Evolutionary conservation across 2,329 filamentous ascomycete species (phyloP).

Genomic region (Aschersonia sp.): DNA sequence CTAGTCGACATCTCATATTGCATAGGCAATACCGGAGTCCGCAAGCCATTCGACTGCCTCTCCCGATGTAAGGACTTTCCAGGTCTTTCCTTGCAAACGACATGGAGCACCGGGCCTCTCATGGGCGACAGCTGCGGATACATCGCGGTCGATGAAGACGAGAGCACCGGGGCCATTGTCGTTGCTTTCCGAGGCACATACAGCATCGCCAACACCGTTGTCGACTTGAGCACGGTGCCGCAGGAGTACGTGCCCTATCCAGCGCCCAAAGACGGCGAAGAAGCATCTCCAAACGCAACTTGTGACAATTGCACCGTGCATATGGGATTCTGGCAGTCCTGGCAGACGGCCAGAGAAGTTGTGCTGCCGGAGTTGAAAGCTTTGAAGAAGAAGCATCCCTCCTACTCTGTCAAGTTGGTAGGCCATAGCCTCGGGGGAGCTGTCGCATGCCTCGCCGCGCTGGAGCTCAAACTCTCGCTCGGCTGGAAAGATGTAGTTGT

Average conservation of each 20-base stretch:
- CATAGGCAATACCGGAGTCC: conserved; percentile 70
- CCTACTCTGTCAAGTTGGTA: conserved; percentile 63
- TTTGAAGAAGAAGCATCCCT: conserved; percentile 46
- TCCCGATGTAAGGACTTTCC: conserved; percentile 79
- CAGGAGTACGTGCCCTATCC: conserved; percentile 88
- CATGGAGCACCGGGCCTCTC: conserved; percentile 82
- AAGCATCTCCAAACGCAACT: conserved; percentile 14
- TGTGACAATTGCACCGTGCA: conserved; percentile 90
- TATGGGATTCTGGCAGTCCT: conserved; percentile 75
- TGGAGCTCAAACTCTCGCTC: conserved; percentile 61
- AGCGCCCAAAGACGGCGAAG: conserved; percentile 21
- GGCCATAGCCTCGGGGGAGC: conserved; percentile 90
- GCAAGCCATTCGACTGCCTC: conserved; percentile 69
- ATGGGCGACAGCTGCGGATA: conserved; percentile 90
- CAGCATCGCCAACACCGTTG: conserved; percentile 79
- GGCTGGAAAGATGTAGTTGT: conserved; percentile 62
- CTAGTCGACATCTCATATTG: conserved; percentile 94
- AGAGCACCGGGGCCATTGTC: conserved; percentile 38
- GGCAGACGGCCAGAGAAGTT: conserved; percentile 56
- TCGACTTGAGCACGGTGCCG: conserved; percentile 78
- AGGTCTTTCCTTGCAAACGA: conserved; percentile 61
- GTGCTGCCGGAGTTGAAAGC: conserved; percentile 54
- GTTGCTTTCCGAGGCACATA: conserved; percentile 92
- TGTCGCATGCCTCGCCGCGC: conserved; percentile 71
- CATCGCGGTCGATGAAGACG: conserved; percentile 64